Evolutionary conservation across 2,329 filamentous ascomycete genomes (phyloP).

Genomic region (Chrysosphaeria jannelii): DNA sequence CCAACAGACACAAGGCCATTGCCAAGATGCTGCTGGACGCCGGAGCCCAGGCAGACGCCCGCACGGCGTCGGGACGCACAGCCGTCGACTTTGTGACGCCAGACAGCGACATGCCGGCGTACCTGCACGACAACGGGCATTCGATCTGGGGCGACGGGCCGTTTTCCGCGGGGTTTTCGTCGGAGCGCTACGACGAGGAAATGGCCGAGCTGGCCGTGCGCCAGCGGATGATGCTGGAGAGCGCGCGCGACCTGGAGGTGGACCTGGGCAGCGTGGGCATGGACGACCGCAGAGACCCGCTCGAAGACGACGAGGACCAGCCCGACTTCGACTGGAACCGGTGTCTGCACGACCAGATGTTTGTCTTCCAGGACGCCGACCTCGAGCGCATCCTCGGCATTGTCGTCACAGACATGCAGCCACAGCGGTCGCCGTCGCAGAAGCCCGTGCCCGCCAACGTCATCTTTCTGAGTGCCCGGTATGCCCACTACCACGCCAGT

Average conservation of each 20-base stretch:
- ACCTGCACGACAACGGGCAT: conserved; percentile 83
- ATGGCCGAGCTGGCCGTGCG: conserved; percentile 91
- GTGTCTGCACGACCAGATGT: conserved; percentile 96
- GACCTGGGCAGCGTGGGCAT: conserved; percentile 86
- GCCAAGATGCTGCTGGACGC: conserved; percentile 79
- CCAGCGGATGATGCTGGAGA: conserved; percentile 96
- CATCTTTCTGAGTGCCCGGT: conserved; percentile 79
- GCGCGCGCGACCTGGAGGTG: conserved; percentile 83
- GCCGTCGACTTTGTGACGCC: conserved; percentile 89
- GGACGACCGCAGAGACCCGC: conserved; percentile 71
- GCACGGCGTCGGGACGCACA: conserved; percentile 75
- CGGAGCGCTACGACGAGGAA: conserved; percentile 88
- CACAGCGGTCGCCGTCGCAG: conserved; percentile 80
- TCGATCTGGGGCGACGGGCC: conserved; percentile 77
- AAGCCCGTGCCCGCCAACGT: conserved; percentile 95
- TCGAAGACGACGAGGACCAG: conserved; percentile 62
- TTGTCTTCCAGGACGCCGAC: conserved; percentile 90
- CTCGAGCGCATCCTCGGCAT: conserved; percentile 79
- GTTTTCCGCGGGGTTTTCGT: conserved; percentile 70
- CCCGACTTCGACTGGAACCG: conserved; percentile 91
- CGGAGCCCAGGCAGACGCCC: conserved; percentile 82
- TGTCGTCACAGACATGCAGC: conserved; percentile 93
- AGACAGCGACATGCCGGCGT: conserved; percentile 88
- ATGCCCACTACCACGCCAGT: conserved; percentile 88
- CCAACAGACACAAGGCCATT: conserved; percentile 86